Evolutionary conservation across 768 basidiomycete species (phyloP).

Genomic region (Dictyophora rubrovolvata): DNA sequence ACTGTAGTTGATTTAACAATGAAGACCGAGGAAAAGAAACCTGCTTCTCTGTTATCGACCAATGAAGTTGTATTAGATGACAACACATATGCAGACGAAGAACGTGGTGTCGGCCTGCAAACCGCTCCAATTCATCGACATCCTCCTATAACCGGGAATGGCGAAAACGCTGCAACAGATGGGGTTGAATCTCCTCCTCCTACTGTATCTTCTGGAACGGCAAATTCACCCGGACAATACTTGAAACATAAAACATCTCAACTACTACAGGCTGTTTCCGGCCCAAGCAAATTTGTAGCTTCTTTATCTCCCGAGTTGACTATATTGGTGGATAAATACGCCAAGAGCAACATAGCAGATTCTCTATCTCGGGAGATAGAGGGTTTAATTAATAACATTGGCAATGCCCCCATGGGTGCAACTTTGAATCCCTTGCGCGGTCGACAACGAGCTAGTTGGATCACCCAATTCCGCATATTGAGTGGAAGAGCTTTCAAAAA

Average conservation of each 20-base stretch:
- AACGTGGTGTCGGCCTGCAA: slow-evolving; percentile 41
- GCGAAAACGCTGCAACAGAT: slow-evolving; percentile 20
- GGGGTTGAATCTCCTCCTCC: slow-evolving; percentile 42
- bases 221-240: slow-evolving; percentile 32
- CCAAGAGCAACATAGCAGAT: slow-evolving; percentile 52
- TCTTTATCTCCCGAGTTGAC: slow-evolving; percentile 50
- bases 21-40: slow-evolving; percentile 31
- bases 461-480: slow-evolving; percentile 86
- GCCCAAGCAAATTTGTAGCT: slow-evolving; percentile 24
- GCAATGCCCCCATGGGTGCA: slow-evolving; percentile 14
- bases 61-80: slow-evolving; percentile 20
- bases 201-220: slow-evolving; percentile 27
- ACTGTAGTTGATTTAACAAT: slow-evolving; percentile 32
- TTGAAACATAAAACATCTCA: slow-evolving; percentile 69
- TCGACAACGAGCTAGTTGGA: slow-evolving; percentile 73
- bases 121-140: slow-evolving; percentile 12
- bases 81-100: slow-evolving; percentile 53
- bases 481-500: slow-evolving; percentile 98
- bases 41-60: slow-evolving; percentile 12
- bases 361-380: slow-evolving; percentile 55
- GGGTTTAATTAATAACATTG: slow-evolving; percentile 3
- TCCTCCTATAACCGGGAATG: slow-evolving; percentile 2
- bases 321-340: slow-evolving; percentile 64
- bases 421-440: slow-evolving; percentile 63
- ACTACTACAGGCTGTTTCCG: slow-evolving; percentile 49